A percentile compares a stretch with the other conserved stretches of the same genome.
Conservation (phyloP, 2,329 filamentous ascomycete genomes). For the Pezicula carpinea region DNA sequence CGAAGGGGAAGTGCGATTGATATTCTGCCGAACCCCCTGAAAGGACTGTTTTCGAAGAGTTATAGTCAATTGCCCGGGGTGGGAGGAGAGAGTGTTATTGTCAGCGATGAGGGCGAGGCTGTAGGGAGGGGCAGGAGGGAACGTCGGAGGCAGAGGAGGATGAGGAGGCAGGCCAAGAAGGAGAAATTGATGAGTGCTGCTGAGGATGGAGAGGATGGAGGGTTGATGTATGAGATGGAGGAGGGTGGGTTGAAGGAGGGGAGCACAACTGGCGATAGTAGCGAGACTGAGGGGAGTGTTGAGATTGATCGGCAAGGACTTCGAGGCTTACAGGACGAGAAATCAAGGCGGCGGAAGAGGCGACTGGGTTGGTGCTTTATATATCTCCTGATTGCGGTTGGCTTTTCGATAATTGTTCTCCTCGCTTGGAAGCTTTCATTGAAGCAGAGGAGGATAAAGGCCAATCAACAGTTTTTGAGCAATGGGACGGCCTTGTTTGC, state of each 20-base stretch:
- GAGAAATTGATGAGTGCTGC: conserved; percentile 48
- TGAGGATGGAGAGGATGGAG: conserved; percentile 62
- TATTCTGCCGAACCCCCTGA: conserved; percentile 32
- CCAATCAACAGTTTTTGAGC: conserved; percentile 41
- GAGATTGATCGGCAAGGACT: conserved; percentile 51
- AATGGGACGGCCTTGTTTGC: conserved; percentile 89
- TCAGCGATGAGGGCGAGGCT: conserved; percentile 3
- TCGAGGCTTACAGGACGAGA: conserved; percentile 38
- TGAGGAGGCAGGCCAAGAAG: conserved; percentile 43
- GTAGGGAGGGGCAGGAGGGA: conserved; percentile 7
- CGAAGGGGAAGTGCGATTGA: conserved; percentile 22
- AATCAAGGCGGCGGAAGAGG: conserved; percentile 43
- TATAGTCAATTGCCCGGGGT: conserved; percentile 25
- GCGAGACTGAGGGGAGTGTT: conserved; percentile 55
- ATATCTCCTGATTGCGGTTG: conserved; percentile 45
- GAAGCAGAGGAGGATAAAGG: conserved; percentile 32
- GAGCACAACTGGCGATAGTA: conserved; percentile 58
- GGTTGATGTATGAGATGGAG: conserved; percentile 88
- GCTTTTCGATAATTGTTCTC: conserved; percentile 51
- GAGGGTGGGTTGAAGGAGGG: conserved; percentile 68
- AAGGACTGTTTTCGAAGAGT: conserved; percentile 30
- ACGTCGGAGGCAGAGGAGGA: conserved; percentile 47
- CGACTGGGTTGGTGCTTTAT: conserved; percentile 53
- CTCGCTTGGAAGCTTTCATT: conserved; percentile 55
- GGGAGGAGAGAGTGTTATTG: conserved; percentile 12